phyloP scores from a whole-genome alignment of 108 stramenopile genomes.

The Thalassiosira profunda region DNA sequence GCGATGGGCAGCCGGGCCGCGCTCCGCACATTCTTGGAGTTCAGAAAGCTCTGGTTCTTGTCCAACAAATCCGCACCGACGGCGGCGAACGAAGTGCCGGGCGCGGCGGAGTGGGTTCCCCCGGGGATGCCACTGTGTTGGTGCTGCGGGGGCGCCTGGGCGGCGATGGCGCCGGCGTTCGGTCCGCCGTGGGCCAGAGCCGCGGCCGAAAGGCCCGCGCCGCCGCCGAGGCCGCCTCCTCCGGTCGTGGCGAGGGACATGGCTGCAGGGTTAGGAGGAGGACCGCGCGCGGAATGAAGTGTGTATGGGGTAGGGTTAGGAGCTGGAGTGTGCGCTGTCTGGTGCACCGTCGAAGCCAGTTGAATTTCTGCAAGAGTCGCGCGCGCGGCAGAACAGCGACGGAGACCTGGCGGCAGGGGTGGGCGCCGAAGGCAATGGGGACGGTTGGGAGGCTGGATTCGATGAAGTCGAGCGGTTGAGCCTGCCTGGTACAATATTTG shows the following conservation, averaged over 20 bases:
- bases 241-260: constrained; percentile 87
- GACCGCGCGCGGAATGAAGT: too few species aligned
- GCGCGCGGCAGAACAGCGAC: too few species aligned
- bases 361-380: too few species aligned
- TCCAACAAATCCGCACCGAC: constrained; percentile 80
- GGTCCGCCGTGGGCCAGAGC: constrained; percentile 64
- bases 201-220: constrained; percentile 68
- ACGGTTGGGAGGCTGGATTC: too few species aligned
- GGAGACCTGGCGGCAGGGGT: too few species aligned
- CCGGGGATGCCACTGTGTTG: constrained; percentile 24
- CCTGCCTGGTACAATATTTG: too few species aligned
- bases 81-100: constrained; percentile 45
- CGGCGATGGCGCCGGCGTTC: constrained; percentile 40
- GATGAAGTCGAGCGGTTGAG: too few species aligned
- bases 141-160: constrained; percentile 41
- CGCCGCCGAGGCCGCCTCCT: constrained; percentile 50
- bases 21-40: constrained; percentile 55
- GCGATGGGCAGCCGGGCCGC: constrained; percentile 67
- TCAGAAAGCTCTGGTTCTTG: constrained; percentile 63
- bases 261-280: too few species aligned
- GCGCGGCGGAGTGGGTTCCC: constrained; percentile 33
- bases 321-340: too few species aligned
- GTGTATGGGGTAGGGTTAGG: too few species aligned
- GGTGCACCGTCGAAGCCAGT: too few species aligned
- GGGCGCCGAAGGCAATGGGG: too few species aligned